Evolutionary conservation across 768 basidiomycete species (phyloP).

Genomic region (Myochromella boudieri): DNA sequence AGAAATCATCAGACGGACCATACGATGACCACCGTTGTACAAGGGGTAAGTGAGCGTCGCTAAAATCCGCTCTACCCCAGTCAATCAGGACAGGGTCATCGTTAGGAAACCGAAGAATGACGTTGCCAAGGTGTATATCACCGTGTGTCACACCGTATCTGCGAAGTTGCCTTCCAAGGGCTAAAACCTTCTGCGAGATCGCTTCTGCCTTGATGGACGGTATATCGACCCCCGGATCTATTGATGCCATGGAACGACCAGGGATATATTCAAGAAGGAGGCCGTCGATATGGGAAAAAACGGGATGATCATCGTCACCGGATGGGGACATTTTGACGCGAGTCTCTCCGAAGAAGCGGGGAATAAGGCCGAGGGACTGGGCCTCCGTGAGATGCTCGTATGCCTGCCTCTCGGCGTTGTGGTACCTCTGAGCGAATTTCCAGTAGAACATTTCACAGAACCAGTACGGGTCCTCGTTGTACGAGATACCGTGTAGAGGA

Average conservation of each 20-base stretch:
- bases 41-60: no score
- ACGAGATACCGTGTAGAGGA: no score
- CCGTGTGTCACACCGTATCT: neutral
- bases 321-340: neutral
- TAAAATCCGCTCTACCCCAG: neutral
- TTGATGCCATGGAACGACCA: slow-evolving; percentile 1
- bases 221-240: slow-evolving; percentile 1
- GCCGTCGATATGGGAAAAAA: neutral
- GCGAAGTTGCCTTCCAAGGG: slow-evolving; percentile 1
- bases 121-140: slow-evolving; percentile 4
- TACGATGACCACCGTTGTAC: no score
- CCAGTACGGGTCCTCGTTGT: neutral
- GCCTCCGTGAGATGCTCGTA: neutral
- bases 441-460: neutral
- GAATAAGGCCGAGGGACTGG: neutral
- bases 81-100: neutral
- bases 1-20: no score
- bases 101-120: neutral
- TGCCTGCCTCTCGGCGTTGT: neutral
- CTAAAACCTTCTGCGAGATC: slow-evolving; percentile 5
- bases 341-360: neutral
- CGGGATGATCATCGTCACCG: neutral
- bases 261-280: slow-evolving; percentile 7
- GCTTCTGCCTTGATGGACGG: neutral
- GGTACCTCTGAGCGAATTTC: neutral